Base-by-base conservation (phyloP, 345 rosid species). In the Brassica napus region DNA sequence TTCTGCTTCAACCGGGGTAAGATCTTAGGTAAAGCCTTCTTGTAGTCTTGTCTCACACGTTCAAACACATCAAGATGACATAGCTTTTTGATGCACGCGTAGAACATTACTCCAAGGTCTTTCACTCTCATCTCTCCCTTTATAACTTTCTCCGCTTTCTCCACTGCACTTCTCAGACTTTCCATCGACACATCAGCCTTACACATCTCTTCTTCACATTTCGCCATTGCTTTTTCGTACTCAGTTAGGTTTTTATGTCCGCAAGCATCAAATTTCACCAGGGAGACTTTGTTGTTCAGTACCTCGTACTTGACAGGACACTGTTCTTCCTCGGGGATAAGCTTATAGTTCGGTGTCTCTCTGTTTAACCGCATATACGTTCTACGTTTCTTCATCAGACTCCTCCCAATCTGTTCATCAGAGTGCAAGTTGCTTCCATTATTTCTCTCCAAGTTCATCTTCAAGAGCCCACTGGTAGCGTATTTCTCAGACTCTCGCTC, bases 181-280 rank as follows among this genome's bases (percentile, higher is more conserved):
- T 3, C 11, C 34, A 31, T 23, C 26, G 10, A 12, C 69, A 62
- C 14, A 7, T 69, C 63, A 21, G 12, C 14, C 59, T 77, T 26
- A 15, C 1, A 21, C 69, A 77, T 77, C 1, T 77, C 8, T 2
- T 69, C 39, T 69, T 77, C 69, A 63, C 80, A 69, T 1, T 4
- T 0, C 4, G 44, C 3, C 69, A 69, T 60, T 11, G n/a, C 69
- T 61, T 2, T 15, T 47, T 77, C 69, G 54, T 14, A 4, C 3
- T 18, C 2, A 2, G 49, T 18, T 69, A 10, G 68, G 4, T 11
- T 18, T 14, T 47, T 73, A 4, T 8, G 0, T 42, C 0, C 1
- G 10, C 10, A 15, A 1, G 3, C 5, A n/a, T 1, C 8, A 4
- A 4, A 4, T 55, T 15, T 16, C 32, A 0, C 14, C 65, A 1